Evolutionary conservation across 129 eudicot genomes (phyloP), one percentile per base, ranked within the genome.

Genomic region (Chrysanthemum lavandulifolium): DNA sequence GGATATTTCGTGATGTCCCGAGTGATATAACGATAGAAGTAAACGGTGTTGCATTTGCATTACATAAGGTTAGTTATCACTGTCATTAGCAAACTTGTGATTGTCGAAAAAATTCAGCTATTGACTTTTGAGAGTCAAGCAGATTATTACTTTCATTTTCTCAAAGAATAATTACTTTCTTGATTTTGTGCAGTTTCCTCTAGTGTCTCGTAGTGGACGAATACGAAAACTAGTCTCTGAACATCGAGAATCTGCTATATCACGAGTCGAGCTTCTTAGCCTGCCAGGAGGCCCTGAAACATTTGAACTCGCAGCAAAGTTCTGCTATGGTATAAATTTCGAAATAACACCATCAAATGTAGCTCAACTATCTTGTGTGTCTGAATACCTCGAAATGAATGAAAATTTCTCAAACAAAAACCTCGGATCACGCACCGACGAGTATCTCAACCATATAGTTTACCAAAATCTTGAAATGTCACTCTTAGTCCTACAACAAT

Each of bases 1-100:
- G 99, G 99, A 93, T 90, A 71, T 94, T 90, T 72, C 89, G 95
- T 53, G 99, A 94, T 81, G 97, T 94, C 65, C 99, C 99, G 0
- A 94, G 99, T 78, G 99, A 94, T 73, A 94, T 94, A 59, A 90
- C 86, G 6, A 90, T 94, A 6, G 97, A 90, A 81, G 97, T 94
- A 10, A 83, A 83, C 50, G 97, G 96, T 14, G 81, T 80, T 27
- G 73, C 81, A 60, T 94, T 90, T 65, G 80, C 93, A 2, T 78
- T 94, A 71, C 99, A 94, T 63, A 94, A 94, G 91, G 99, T 85
- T 56, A 83, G 77, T 48, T 71, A 40, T 40, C 47, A 40, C 15
- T 10, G 23, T 25, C 12, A n/a, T 76, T 14, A 3, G 62, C 13
- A 2, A 10, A 58, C 47, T 73, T 61, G 60, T 27, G 68, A 14